These are phyloP conservation scores for Chaetomium sp. DNA, from an alignment of 2,329 filamentous ascomycete species.

Conservation along the genomic window DNA sequence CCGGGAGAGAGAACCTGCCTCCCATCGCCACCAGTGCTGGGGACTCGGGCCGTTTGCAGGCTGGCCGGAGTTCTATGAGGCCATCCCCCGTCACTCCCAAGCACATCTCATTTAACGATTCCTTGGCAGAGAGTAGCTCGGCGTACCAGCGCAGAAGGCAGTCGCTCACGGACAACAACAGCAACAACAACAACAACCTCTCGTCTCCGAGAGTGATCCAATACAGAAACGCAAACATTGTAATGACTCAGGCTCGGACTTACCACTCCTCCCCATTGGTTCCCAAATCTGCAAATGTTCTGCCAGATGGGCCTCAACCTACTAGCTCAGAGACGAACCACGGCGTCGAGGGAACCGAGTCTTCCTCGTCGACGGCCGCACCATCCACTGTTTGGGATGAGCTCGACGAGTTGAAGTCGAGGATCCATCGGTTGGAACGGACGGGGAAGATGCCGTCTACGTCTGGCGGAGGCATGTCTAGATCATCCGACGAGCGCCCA, in stretches of 20 bases:
- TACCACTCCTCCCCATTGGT: constrained; percentile 65
- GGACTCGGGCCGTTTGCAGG: constrained; percentile 41
- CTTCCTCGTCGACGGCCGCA: constrained; percentile 82
- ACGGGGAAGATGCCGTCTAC: constrained; percentile 85
- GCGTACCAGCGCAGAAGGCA: constrained; percentile 45
- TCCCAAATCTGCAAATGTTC: constrained; percentile 46
- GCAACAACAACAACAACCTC: constrained; percentile 32
- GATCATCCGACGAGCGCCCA: constrained; percentile 76
- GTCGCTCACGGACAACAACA: constrained; percentile 52
- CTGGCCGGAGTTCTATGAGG: constrained; percentile 38
- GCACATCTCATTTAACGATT: constrained; percentile 52
- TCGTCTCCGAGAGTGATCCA: constrained; percentile 48
- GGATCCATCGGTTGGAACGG: constrained; percentile 86
- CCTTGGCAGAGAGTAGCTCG: constrained; percentile 36
- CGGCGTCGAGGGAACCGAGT: constrained; percentile 72
- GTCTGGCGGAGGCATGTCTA: constrained; percentile 76
- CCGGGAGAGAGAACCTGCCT: constrained; percentile 48
- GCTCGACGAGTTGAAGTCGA: constrained; percentile 89
- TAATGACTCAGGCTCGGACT: constrained; percentile 46
- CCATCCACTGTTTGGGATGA: constrained; percentile 98
- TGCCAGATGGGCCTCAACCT: constrained; percentile 41
- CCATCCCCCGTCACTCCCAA: constrained; percentile 54
- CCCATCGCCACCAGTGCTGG: constrained; percentile 42
- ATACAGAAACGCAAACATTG: constrained; percentile 46
- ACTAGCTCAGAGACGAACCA: constrained; percentile 46